Evolutionary conservation across 2,329 filamentous ascomycete genomes (phyloP).

Genomic region (Aspergillus brunneoviolaceus): DNA sequence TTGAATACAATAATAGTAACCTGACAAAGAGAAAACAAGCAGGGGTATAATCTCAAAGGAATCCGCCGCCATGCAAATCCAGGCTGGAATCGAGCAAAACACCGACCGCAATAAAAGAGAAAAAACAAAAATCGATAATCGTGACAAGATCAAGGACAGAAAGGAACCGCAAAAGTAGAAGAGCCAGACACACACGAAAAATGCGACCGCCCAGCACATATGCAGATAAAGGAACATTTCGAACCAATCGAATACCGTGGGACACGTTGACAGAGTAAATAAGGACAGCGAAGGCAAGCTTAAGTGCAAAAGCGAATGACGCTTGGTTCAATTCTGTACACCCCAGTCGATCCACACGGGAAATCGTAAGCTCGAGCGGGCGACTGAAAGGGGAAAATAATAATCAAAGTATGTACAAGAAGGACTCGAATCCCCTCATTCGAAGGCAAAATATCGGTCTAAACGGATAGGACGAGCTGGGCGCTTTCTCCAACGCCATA

Average conservation of each 20-base stretch:
- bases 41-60: slow-evolving; percentile 29
- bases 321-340: slow-evolving; percentile 27
- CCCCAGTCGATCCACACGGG: slow-evolving; percentile 8
- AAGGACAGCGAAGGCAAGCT: slow-evolving; percentile 11
- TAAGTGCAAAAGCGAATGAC: slow-evolving; percentile 25
- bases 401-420: slow-evolving; percentile 30
- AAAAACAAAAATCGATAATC: background rate
- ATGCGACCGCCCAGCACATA: slow-evolving; percentile 27
- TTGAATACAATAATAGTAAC: background rate
- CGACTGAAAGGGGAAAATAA: slow-evolving; percentile 14
- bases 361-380: slow-evolving; percentile 16
- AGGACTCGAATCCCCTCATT: slow-evolving; percentile 18
- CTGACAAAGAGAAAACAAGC: slow-evolving; percentile 23
- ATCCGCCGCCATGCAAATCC: slow-evolving; percentile 31
- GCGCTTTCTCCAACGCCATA: slow-evolving; percentile 54
- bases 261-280: slow-evolving; percentile 30
- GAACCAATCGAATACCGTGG: slow-evolving; percentile 22
- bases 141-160: background rate
- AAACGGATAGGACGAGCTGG: slow-evolving; percentile 73
- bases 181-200: slow-evolving; percentile 4
- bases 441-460: slow-evolving; percentile 19
- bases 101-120: too few relatives aligned
- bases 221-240: slow-evolving; percentile 26
- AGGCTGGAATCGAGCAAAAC: slow-evolving; percentile 11
- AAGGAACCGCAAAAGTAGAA: slow-evolving; percentile 16